Base-by-base conservation (phyloP, 2,329 filamentous ascomycete species). In the Pseudocercospora crystallina region DNA sequence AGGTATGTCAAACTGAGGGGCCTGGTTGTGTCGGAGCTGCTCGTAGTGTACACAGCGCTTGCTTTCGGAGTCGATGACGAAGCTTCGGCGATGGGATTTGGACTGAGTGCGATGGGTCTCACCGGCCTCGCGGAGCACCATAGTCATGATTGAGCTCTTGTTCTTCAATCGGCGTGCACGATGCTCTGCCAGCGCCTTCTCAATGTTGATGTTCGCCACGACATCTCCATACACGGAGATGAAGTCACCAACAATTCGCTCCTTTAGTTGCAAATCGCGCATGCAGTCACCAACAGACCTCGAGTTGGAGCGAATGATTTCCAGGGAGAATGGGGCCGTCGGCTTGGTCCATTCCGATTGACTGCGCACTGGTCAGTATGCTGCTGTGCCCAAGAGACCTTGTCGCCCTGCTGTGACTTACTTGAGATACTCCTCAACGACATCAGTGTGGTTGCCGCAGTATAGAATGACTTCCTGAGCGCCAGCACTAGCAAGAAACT, bases 121-220 rank as follows among this genome's bases (percentile, higher is more conserved):
- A 39, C 89, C 89, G 8, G 85, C 88, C 67, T 91, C 86, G 39
- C 90, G 82, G 52, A 97, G 74, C 10, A 99, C 82, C 80, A 96
- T 87, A 2, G 94, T 99, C 94, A 99, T 97, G 71, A 96, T 96
- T 33, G 92, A 90, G 68, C 95, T 92, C 64, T 94, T 92, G 73
- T 95, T 90, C 47, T 85, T 84, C 65, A 86, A 82, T 53, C 90
- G 83, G 52, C 94, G 85, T 48, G 85, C 85, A 54, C 89, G 84
- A 69, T 99, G 94, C 46, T 83, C 84, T 2, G 84, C 82, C 44
- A 99, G 74, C 8, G 88, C 87, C 41, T 78, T 77, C 55, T 92
- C 89, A n/a, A 99, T 83, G 13, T 87, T 82, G 49, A 97, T 76
- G 65, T 96, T 97, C 58, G 90, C 89, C 43, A 99, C 85, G 20